Evolutionary conservation across 768 basidiomycete species (phyloP).

Genomic region (Hortiboletus flavorubellus): DNA sequence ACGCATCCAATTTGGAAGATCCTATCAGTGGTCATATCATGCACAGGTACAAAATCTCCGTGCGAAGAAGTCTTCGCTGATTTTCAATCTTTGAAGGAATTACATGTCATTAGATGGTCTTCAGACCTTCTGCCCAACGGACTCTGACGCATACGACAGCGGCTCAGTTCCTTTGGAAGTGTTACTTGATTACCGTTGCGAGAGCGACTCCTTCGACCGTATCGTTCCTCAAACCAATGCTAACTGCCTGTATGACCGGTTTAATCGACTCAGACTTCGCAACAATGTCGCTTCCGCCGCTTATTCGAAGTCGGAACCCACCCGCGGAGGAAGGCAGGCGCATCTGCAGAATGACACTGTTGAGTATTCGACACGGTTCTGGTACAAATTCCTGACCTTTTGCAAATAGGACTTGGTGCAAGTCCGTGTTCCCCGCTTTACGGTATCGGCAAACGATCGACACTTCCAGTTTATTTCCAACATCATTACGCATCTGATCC

Average conservation of each 20-base stretch:
- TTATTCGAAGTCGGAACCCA: conserved; percentile 38
- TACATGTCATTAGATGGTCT: conserved; percentile 76
- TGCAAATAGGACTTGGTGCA: conserved; percentile 69
- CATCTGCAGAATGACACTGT: conserved; percentile 69
- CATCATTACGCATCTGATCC: conserved; percentile 79
- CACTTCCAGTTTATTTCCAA: conserved; percentile 86
- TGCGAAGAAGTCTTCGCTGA: not conserved
- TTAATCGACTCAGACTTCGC: conserved; percentile 84
- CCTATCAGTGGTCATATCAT: conserved; percentile 82
- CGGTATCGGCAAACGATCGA: conserved; percentile 76
- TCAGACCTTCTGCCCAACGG: conserved; percentile 80
- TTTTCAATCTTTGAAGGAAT: conserved; percentile 46
- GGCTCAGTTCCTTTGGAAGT: conserved; percentile 86
- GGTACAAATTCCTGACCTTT: conserved; percentile 8
- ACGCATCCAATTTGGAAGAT: conserved; percentile 73
- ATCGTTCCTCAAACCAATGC: conserved; percentile 88
- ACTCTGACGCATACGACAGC: conserved; percentile 38
- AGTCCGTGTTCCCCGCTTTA: conserved; percentile 81
- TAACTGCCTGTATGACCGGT: conserved; percentile 86
- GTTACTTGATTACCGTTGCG: conserved; percentile 78
- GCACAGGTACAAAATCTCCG: conserved; percentile 54
- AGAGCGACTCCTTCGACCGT: conserved; percentile 80
- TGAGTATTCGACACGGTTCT: conserved; percentile 19
- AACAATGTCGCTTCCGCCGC: conserved; percentile 60
- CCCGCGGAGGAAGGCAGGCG: conserved; percentile 23